Percentiles rank a stretch among this genome's conserved stretches.
Evolutionary conservation across 495 filamentous ascomycete species (phyloP).

Genomic region (Stereocaulon alpinum): DNA sequence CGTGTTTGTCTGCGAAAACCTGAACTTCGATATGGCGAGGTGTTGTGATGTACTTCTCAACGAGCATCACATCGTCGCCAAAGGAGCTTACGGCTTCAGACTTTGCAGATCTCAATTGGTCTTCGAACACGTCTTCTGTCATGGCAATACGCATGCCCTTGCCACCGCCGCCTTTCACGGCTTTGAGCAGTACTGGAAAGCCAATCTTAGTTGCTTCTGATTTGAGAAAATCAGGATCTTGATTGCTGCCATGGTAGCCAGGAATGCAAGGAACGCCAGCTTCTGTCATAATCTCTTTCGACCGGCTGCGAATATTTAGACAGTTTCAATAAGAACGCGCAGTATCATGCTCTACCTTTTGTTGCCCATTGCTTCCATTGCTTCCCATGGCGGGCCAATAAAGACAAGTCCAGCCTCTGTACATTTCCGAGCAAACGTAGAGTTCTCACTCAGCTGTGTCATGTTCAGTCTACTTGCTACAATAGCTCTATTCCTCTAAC

Average conservation of each 20-base stretch:
- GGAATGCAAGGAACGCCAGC: conserved; percentile 94
- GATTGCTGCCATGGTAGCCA: conserved; percentile 84
- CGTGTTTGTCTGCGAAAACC: conserved; percentile 85
- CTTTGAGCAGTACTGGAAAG: conserved; percentile 93
- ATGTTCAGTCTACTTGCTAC: background rate
- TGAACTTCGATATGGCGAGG: conserved; percentile 97
- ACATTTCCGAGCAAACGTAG: conserved; percentile 78
- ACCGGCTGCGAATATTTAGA: conserved; percentile 37
- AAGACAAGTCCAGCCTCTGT: conserved; percentile 87
- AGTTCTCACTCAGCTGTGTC: conserved; percentile 69
- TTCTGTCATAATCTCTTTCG: conserved; percentile 90
- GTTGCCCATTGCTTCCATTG: conserved; percentile 96
- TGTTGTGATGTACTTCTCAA: conserved; percentile 92
- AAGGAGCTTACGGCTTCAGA: conserved; percentile 87
- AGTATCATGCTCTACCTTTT: conserved; percentile 48
- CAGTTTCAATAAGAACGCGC: background rate
- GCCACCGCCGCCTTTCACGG: conserved; percentile 90
- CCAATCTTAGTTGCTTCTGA: conserved; percentile 67
- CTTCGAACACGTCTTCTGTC: conserved; percentile 63
- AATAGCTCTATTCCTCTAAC: background rate
- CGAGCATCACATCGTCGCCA: conserved; percentile 89
- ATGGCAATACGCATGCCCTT: conserved; percentile 98
- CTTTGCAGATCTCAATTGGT: conserved; percentile 76
- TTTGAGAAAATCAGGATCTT: conserved; percentile 61
- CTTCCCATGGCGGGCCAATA: conserved; percentile 83